These are phyloP conservation scores for Trametes coccinea DNA, from an alignment of 768 basidiomycete genomes.

Conservation along the genomic window DNA sequence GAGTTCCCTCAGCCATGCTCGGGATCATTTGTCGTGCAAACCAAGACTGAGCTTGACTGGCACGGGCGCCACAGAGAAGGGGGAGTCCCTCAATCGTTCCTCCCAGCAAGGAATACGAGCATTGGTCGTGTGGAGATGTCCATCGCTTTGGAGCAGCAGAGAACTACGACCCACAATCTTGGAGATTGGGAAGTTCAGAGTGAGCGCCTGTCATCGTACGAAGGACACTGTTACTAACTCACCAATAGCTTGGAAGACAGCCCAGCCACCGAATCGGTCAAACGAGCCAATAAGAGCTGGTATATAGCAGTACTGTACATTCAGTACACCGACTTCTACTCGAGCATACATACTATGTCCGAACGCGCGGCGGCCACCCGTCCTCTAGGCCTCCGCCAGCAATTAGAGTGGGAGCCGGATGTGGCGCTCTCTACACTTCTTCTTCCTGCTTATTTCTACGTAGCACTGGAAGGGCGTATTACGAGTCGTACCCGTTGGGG, in stretches of 20 bases:
- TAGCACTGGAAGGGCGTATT: background rate
- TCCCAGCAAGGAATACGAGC: too few species aligned
- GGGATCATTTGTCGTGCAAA: background rate
- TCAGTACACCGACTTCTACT: conserved; percentile 11
- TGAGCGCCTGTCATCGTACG: too few species aligned
- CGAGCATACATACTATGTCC: conserved; percentile 15
- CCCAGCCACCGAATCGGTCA: background rate
- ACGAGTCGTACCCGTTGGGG: conserved; percentile 65
- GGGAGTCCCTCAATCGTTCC: too few species aligned
- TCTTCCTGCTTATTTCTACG: background rate
- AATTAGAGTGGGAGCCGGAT: conserved; percentile 6
- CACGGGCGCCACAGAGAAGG: too few species aligned
- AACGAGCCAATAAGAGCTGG: background rate
- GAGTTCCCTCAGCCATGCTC: background rate
- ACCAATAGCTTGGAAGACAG: background rate
- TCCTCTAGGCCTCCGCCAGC: background rate
- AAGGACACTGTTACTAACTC: too few species aligned
- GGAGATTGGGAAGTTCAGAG: too few species aligned
- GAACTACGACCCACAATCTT: too few species aligned
- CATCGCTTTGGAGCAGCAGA: too few species aligned
- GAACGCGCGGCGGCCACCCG: background rate
- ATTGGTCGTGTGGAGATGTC: too few species aligned
- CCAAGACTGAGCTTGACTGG: background rate
- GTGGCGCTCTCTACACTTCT: background rate
- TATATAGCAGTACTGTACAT: conserved; percentile 9